Conservation (phyloP, 2,329 filamentous ascomycete species). For the Davidsoniella eucalypti region DNA sequence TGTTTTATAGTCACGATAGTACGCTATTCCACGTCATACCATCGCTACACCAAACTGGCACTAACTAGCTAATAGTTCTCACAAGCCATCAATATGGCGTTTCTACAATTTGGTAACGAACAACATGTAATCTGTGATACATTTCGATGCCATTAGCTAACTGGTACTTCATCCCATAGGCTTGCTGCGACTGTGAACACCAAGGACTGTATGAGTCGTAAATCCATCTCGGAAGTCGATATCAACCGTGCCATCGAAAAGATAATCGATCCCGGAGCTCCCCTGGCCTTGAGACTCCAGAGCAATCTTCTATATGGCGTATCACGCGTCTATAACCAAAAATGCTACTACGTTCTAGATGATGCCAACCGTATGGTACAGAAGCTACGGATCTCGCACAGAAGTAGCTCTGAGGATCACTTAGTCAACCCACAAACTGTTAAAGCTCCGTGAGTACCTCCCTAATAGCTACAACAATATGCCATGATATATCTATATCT, state of each 20-base stretch:
- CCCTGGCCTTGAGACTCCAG: conserved; percentile 79
- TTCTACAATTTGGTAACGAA: conserved; percentile 72
- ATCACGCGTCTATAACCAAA: conserved; percentile 69
- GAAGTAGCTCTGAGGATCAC: conserved; percentile 7
- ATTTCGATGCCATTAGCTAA: not conserved
- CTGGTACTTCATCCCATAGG: conserved; percentile 32
- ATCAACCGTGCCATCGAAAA: conserved; percentile 73
- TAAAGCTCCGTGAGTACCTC: conserved; percentile 47
- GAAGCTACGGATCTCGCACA: conserved; percentile 21
- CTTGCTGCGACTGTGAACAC: conserved; percentile 79
- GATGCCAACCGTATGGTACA: conserved; percentile 50
- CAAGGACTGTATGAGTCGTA: conserved; percentile 58
- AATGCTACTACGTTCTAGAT: conserved; percentile 69
- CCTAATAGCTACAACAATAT: not conserved
- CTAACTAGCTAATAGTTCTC: conserved; percentile 41
- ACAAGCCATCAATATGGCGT: conserved; percentile 80
- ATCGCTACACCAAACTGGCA: not conserved
- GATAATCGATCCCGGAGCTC: conserved; percentile 67
- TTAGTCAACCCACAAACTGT: conserved; percentile 51
- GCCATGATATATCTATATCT: not conserved
- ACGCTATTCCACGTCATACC: conserved; percentile 21
- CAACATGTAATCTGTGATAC: not conserved
- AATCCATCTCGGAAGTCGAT: conserved; percentile 77
- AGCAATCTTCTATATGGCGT: conserved; percentile 77
- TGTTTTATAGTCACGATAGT: conserved; percentile 98